Base-by-base conservation (phyloP, 2,329 filamentous ascomycete species). In the Daldinia eschscholtzii region DNA sequence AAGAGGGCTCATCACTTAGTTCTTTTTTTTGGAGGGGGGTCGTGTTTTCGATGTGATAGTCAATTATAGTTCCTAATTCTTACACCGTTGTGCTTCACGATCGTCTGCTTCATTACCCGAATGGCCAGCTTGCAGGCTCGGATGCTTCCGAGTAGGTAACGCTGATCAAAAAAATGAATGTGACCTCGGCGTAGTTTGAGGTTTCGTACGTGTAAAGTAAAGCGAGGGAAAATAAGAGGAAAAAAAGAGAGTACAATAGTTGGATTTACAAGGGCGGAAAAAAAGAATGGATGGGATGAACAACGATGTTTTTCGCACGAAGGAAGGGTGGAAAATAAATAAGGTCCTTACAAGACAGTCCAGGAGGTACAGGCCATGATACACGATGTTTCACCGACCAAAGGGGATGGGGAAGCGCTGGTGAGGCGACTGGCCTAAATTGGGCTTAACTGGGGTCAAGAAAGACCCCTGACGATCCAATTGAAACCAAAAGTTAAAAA, bases 401-500 rank as follows among this genome's bases (percentile, higher is more conserved):
- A 58, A 46, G 46, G 61, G 56, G 41, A 37, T n/a, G 48, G 18
- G 56, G n/a, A 26, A 55, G 28, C 42, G 64, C 55, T 62, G 44
- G 53, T 58, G 58, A 65, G 57, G 61, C 53, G 53, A 65, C 53
- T 63, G 61, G 50, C 56, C 55, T 26, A 13, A 39, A 15, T 2
- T 39, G 35, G 20, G 20, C 20, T 23, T 23, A 57, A 41, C 26
- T 18, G 55, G 46, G 41, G 60, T 23, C 20, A 23, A 23, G 20
- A 23, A 23, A 23, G 58, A 70, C 58, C 61, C 68, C 68, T 70
- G 68, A 67, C 48, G 64, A 70, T 67, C 65, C 44, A 64, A 68
- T 64, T 44, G 57, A 56, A 67, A 33, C 53, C 46, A 33, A 58
- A 48, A 48, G 44, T 48, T 28, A 48, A 39, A 48, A 46, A 30